Percentiles rank a stretch among this genome's conserved stretches.
Evolutionary conservation across 23 red algal genomes (phyloP).

Genomic region (Gracilariopsis chorda): DNA sequence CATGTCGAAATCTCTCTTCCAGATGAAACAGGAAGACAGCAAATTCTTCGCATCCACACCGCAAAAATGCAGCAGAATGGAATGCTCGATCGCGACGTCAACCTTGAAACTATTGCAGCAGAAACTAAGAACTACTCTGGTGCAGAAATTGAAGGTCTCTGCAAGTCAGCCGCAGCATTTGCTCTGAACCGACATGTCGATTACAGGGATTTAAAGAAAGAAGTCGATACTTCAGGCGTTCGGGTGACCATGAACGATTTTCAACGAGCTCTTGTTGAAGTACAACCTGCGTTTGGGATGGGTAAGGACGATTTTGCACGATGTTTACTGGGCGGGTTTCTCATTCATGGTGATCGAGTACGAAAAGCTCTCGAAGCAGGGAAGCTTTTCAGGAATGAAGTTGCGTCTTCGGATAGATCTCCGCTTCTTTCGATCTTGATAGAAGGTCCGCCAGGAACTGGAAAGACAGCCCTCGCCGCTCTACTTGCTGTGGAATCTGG

Average conservation of each 20-base stretch:
- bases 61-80: constrained; percentile 87
- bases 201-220: constrained; percentile 77
- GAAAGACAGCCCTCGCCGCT: constrained; percentile 98
- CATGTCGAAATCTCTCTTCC: constrained; percentile 97
- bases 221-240: constrained; percentile 63
- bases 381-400: constrained; percentile 86
- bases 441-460: constrained; percentile 87
- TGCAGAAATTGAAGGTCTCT: constrained; percentile 96
- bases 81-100: constrained; percentile 78
- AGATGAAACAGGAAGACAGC: constrained; percentile 87
- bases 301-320: constrained; percentile 85
- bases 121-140: constrained; percentile 98
- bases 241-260: constrained; percentile 93
- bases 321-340: constrained; percentile 89
- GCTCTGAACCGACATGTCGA: constrained; percentile 94
- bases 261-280: constrained; percentile 80
- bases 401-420: constrained; percentile 68
- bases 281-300: constrained; percentile 90
- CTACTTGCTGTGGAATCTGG: constrained; percentile 89
- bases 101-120: constrained; percentile 73
- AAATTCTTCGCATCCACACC: constrained; percentile 97
- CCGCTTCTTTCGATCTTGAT: constrained; percentile 96
- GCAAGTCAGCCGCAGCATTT: constrained; percentile 94
- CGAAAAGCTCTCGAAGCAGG: constrained; percentile 66
- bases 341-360: constrained; percentile 74